A percentile compares a stretch with the other conserved stretches of the same genome.
Evolutionary conservation across 164 flowering plant species (phyloP).

Genomic region (Cinnamomum chago): DNA sequence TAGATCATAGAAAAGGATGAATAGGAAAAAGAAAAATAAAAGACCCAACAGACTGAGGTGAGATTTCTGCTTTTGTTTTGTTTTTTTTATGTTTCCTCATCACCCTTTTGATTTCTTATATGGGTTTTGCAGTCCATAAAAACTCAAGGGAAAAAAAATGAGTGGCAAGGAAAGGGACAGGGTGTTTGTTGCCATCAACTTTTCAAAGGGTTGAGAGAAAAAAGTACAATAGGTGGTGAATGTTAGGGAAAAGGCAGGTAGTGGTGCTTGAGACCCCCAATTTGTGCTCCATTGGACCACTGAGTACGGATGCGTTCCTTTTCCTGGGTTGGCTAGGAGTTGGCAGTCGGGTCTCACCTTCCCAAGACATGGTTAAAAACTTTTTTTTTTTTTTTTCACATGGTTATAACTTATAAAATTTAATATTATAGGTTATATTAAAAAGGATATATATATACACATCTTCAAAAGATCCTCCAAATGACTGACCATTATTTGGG

Average conservation of each 20-base stretch:
- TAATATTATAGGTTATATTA: no score
- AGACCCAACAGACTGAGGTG: slow-evolving; percentile 5
- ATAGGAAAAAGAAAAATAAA: neutral
- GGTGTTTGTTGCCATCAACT: slow-evolving; percentile 52
- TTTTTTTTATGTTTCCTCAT: neutral
- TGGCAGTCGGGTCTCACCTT: no score
- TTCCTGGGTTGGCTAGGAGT: no score
- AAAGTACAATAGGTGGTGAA: slow-evolving; percentile 19
- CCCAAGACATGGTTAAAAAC: no score
- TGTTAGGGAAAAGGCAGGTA: slow-evolving; percentile 13
- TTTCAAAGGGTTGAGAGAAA: slow-evolving; percentile 19
- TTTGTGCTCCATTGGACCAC: neutral
- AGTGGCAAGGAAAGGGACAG: slow-evolving; percentile 67
- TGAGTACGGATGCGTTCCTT: no score
- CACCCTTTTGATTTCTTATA: neutral
- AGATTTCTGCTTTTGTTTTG: slow-evolving; percentile 1
- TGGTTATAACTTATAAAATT: no score
- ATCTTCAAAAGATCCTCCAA: no score
- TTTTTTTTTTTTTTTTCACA: no score
- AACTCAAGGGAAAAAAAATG: slow-evolving; percentile 17
- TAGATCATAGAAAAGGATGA: no score
- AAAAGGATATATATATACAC: no score
- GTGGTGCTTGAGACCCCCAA: neutral
- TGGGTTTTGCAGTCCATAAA: neutral
- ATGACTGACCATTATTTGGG: no score